These are phyloP conservation scores for Lodderomyces metapsilosis DNA, from an alignment of 1,139 yeast genomes.

Conservation along the genomic window DNA sequence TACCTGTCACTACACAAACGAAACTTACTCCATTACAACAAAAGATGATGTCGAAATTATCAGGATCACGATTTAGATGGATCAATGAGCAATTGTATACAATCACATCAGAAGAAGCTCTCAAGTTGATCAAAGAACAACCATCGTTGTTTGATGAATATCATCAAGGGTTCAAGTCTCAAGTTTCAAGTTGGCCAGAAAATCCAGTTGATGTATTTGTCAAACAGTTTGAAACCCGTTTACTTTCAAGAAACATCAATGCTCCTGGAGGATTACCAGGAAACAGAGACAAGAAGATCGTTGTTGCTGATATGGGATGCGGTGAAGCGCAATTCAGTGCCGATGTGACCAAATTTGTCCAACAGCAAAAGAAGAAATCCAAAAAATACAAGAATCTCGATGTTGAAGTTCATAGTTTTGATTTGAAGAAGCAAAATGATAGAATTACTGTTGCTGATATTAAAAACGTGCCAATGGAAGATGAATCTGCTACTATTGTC, in stretches of 20 bases:
- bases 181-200: conserved; percentile 96
- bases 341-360: conserved; percentile 55
- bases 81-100: conserved; percentile 94
- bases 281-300: conserved; percentile 50
- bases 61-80: conserved; percentile 97
- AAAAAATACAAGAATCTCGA: conserved; percentile 42
- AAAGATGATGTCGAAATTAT: conserved; percentile 90
- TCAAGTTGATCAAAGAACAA: conserved; percentile 68
- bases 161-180: conserved; percentile 92
- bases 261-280: conserved; percentile 97
- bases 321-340: conserved; percentile 90
- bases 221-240: conserved; percentile 60
- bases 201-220: conserved; percentile 93
- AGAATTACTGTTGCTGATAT: conserved; percentile 95
- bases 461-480: conserved; percentile 79
- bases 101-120: conserved; percentile 72
- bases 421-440: conserved; percentile 80
- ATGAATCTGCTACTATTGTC: conserved; percentile 77
- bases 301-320: conserved; percentile 97
- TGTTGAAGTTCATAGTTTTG: conserved; percentile 82
- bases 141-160: conserved; percentile 92
- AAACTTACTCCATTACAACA: conserved; percentile 88
- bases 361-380: conserved; percentile 32
- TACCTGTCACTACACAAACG: conserved; percentile 23
- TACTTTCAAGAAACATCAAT: conserved; percentile 62